Conservation (phyloP, 768 basidiomycete species). For the Rhizopogon sp. region DNA sequence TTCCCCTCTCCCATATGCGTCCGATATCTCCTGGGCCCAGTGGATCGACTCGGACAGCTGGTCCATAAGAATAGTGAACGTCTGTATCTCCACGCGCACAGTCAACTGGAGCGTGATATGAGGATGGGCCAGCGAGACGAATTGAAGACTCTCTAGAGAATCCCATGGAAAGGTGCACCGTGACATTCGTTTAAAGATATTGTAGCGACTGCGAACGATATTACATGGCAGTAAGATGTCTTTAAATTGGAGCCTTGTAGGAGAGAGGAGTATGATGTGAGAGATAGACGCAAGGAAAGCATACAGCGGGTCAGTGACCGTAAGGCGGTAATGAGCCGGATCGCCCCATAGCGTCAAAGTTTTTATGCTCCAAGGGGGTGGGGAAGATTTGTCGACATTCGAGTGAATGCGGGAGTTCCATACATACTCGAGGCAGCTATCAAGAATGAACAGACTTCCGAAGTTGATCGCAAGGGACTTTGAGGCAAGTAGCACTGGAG, state of each 20-base stretch:
- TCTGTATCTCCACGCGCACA: no score
- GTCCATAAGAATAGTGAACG: no score
- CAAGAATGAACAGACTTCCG: constrained; percentile 27
- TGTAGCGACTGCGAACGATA: no score
- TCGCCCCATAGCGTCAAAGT: constrained; percentile 28
- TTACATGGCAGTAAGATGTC: no score
- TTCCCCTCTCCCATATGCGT: no score
- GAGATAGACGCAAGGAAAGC: constrained; percentile 31
- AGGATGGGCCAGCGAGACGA: not conserved
- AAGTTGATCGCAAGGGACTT: constrained; percentile 26
- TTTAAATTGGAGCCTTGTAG: no score
- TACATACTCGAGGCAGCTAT: constrained; percentile 22
- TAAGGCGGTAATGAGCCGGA: constrained; percentile 26
- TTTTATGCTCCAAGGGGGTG: constrained; percentile 10
- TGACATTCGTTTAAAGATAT: no score
- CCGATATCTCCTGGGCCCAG: no score
- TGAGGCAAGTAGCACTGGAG: constrained; percentile 1
- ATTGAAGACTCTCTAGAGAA: constrained; percentile 22
- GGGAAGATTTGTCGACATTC: constrained; percentile 15
- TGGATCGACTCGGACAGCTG: no score
- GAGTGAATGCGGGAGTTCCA: constrained; percentile 1
- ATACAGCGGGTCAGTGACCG: constrained; percentile 10
- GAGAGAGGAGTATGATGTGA: constrained; percentile 27
- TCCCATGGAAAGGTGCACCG: constrained; percentile 23
- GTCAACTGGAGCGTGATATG: no score